A percentile compares a stretch with the other conserved stretches of the same genome.
Evolutionary conservation across 2,329 filamentous ascomycete genomes (phyloP).

Genomic region (Simplicillium aogashimaense): DNA sequence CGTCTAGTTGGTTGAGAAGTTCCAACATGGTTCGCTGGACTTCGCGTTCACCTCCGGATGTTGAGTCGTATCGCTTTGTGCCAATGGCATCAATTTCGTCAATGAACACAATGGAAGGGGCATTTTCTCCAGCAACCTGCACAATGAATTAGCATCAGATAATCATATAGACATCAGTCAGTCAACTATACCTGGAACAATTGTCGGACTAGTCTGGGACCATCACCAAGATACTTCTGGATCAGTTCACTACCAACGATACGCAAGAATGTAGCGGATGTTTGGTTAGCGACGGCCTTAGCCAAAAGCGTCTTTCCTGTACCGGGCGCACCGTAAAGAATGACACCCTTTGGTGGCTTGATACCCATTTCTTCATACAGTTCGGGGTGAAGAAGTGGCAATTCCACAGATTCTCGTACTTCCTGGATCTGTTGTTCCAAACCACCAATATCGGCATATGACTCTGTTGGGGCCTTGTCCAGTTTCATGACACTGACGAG

Average conservation of each 20-base stretch:
- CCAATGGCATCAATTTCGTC: constrained; percentile 99
- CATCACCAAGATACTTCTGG: constrained; percentile 97
- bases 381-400: constrained; percentile 90
- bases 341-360: constrained; percentile 98
- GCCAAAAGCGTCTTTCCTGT: constrained; percentile 94
- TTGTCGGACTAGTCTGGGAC: constrained; percentile 87
- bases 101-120: constrained; percentile 96
- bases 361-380: constrained; percentile 99
- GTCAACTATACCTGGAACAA: constrained; percentile 63
- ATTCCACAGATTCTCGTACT: constrained; percentile 91
- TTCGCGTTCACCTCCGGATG: constrained; percentile 91
- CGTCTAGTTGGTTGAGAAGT: constrained; percentile 93
- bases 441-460: constrained; percentile 96
- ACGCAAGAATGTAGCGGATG: constrained; percentile 94
- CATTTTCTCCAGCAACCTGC: constrained; percentile 89
- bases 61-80: constrained; percentile 97
- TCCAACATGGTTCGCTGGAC: constrained; percentile 98
- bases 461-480: constrained; percentile 96
- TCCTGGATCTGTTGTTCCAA: constrained; percentile 94
- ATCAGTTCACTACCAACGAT: constrained; percentile 97
- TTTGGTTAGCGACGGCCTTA: constrained; percentile 97
- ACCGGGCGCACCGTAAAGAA: constrained; percentile 92
- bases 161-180: no score
- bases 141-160: neutral
- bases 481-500: constrained; percentile 98